Evolutionary conservation across 2,329 filamentous ascomycete species (phyloP).

Genomic region (Colletotrichum cordylinicola): DNA sequence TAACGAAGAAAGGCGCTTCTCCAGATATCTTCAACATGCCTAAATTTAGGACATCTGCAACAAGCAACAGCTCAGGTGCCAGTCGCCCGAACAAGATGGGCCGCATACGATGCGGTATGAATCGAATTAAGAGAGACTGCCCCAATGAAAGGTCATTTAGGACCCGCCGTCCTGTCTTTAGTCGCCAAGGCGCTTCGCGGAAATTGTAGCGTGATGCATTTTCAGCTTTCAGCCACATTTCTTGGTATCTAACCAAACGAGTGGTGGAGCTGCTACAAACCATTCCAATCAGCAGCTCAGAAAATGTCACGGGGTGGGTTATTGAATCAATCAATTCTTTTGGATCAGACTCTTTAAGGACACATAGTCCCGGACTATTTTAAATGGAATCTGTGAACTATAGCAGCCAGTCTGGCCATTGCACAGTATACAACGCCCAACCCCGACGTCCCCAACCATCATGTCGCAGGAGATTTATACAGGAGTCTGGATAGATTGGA

Average conservation of each 20-base stretch:
- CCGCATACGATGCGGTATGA: background rate
- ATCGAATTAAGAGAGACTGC: background rate
- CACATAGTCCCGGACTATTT: too few relatives aligned
- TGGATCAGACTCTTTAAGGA: background rate
- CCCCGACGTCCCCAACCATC: background rate
- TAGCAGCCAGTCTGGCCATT: background rate
- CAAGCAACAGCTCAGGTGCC: background rate
- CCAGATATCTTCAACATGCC: too few relatives aligned
- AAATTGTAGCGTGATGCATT: background rate
- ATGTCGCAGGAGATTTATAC: background rate
- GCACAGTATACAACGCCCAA: background rate
- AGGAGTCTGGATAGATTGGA: background rate
- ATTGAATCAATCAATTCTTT: background rate
- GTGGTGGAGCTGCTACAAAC: background rate
- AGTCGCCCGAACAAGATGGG: background rate
- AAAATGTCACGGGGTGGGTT: background rate
- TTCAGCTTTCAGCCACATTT: background rate
- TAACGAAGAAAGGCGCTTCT: rapidly evolving
- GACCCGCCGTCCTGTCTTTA: background rate
- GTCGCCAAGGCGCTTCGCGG: background rate
- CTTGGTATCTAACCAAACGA: background rate
- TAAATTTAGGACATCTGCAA: too few relatives aligned
- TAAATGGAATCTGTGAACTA: too few relatives aligned
- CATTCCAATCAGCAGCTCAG: background rate
- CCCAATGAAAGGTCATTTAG: rapidly evolving